Conservation (phyloP, 495 filamentous ascomycete genomes). For the Daldinia vernicosa region DNA sequence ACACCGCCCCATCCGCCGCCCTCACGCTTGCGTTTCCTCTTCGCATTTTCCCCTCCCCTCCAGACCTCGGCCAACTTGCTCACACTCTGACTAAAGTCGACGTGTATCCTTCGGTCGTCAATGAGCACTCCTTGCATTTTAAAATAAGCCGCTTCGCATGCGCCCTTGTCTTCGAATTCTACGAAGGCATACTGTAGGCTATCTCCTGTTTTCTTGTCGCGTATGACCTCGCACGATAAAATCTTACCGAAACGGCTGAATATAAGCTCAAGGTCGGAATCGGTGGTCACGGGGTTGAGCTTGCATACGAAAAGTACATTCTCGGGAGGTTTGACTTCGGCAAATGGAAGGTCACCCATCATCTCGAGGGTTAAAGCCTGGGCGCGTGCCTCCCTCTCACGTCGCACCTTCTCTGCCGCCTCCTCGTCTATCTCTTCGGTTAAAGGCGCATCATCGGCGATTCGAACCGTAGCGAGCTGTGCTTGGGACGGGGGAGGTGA, state of each 20-base stretch:
- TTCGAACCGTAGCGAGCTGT: constrained; percentile 89
- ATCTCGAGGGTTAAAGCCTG: constrained; percentile 96
- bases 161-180: constrained; percentile 90
- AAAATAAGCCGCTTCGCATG: constrained; percentile 95
- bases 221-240: constrained; percentile 93
- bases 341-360: constrained; percentile 97
- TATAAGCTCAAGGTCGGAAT: constrained; percentile 93
- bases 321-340: constrained; percentile 96
- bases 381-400: constrained; percentile 90
- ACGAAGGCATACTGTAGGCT: constrained; percentile 98
- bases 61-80: constrained; percentile 90
- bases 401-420: constrained; percentile 81
- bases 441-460: constrained; percentile 86
- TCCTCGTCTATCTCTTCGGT: constrained; percentile 70
- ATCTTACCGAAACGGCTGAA: constrained; percentile 98
- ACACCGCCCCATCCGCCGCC: constrained; percentile 95
- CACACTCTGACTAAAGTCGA: constrained; percentile 98
- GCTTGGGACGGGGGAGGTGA: constrained; percentile 85
- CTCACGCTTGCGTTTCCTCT: constrained; percentile 76
- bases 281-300: constrained; percentile 92
- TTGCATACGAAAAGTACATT: constrained; percentile 99
- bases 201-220: constrained; percentile 92
- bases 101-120: constrained; percentile 97
- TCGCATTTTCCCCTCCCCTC: constrained; percentile 86
- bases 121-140: constrained; percentile 98